phyloP scores from a whole-genome alignment of 331 rosid species.

The Rhamnella rubrinervis region DNA sequence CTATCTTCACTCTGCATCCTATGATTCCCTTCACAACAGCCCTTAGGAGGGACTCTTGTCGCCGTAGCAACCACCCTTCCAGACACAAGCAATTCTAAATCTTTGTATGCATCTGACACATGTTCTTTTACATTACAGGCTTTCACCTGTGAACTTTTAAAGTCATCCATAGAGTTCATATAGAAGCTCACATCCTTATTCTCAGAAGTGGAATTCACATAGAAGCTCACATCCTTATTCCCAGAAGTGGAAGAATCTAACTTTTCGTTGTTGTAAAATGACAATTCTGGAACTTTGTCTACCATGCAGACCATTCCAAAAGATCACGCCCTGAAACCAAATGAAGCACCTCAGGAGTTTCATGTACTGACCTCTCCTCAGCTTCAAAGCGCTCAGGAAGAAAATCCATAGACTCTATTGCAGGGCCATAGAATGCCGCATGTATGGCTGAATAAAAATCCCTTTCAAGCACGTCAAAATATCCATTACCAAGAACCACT shows the following conservation, averaged over 20 bases:
- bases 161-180: constrained; percentile 18
- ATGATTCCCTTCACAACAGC: constrained; percentile 29
- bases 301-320: constrained; percentile 80
- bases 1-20: constrained; percentile 39
- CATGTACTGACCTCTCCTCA: constrained; percentile 85
- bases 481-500: constrained; percentile 70
- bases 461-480: constrained; percentile 79
- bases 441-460: constrained; percentile 88
- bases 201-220: constrained; percentile 28
- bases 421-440: constrained; percentile 84
- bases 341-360: constrained; percentile 90
- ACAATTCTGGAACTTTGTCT: constrained; percentile 44
- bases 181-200: background rate
- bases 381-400: constrained; percentile 96
- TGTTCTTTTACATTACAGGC: constrained; percentile 27
- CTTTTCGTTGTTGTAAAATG: constrained; percentile 39
- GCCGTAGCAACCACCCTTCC: constrained; percentile 83
- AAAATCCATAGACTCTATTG: constrained; percentile 66
- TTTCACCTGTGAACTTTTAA: constrained; percentile 28
- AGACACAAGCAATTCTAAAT: constrained; percentile 76
- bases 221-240: constrained; percentile 31
- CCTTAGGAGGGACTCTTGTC: constrained; percentile 60
- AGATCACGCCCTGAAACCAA: constrained; percentile 95
- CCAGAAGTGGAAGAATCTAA: constrained; percentile 44
- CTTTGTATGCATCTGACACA: constrained; percentile 61